Evolutionary conservation across 305 asterid genomes (phyloP).

Genomic region (Lippia alba): DNA sequence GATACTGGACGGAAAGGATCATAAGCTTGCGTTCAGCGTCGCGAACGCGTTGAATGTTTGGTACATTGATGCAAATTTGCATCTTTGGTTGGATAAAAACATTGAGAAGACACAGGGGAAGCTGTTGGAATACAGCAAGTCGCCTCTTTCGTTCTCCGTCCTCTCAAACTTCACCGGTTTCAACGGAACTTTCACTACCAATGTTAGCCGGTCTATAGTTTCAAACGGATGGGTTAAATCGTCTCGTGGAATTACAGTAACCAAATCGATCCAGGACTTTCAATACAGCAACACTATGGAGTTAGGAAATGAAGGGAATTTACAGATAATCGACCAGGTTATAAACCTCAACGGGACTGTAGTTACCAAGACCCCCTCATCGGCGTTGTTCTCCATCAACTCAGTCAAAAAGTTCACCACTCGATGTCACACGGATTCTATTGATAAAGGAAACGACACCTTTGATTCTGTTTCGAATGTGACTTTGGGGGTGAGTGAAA

Average conservation of each 20-base stretch:
- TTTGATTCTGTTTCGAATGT: conserved; percentile 56
- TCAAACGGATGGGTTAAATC: conserved; percentile 69
- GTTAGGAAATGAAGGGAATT: conserved; percentile 61
- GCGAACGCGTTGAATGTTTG: conserved; percentile 82
- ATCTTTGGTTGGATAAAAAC: conserved; percentile 78
- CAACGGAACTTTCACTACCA: conserved; percentile 62
- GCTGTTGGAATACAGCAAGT: conserved; percentile 41
- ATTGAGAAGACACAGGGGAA: conserved; percentile 57
- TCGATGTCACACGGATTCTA: conserved; percentile 42
- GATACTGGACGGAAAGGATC: conserved; percentile 67
- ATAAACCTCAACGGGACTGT: conserved; percentile 54
- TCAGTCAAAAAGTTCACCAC: conserved; percentile 51
- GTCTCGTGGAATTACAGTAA: conserved; percentile 61
- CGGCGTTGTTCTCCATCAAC: conserved; percentile 32
- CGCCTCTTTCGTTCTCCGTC: conserved; percentile 45
- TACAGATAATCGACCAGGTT: conserved; percentile 69
- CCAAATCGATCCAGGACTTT: conserved; percentile 52
- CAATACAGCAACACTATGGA: conserved; percentile 60
- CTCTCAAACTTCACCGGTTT: conserved; percentile 59
- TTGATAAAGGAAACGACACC: conserved; percentile 54
- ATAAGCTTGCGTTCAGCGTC: conserved; percentile 61
- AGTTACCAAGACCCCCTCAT: conserved; percentile 33
- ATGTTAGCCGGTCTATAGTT: conserved; percentile 53
- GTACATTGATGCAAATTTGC: conserved; percentile 93
- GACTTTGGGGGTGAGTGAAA: conserved; percentile 59